phyloP scores from a whole-genome alignment of 2,329 filamentous ascomycete species.

The Penicillium sp. region DNA sequence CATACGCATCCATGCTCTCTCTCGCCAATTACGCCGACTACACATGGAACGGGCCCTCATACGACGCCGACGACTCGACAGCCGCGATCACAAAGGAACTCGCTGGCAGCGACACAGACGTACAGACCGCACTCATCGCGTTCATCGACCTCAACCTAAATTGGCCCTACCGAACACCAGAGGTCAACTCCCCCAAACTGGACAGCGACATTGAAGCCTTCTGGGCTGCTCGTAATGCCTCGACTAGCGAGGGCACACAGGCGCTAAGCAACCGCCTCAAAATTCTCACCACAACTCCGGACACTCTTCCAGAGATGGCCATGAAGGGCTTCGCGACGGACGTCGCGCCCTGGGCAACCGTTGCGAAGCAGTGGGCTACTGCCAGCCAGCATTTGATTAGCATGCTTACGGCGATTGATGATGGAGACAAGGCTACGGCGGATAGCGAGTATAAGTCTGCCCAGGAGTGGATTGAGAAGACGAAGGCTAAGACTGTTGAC shows the following conservation, averaged over 20 bases:
- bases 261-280: neutral
- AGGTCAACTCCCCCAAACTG: neutral
- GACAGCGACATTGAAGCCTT: neutral
- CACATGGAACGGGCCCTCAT: neutral
- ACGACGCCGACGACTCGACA: neutral
- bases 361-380: neutral
- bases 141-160: conserved; percentile 1
- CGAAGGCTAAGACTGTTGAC: conserved; percentile 20
- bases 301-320: neutral
- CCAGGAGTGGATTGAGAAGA: conserved; percentile 18
- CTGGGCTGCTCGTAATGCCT: neutral
- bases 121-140: neutral
- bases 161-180: neutral
- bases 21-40: neutral
- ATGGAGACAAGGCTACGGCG: conserved; percentile 1
- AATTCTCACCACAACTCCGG: neutral
- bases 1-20: conserved; percentile 3
- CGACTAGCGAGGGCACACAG: neutral
- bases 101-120: neutral
- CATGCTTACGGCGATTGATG: neutral
- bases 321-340: neutral
- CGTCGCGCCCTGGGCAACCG: neutral
- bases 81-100: neutral
- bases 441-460: conserved; percentile 18
- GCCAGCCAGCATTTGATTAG: neutral